Evolutionary conservation across 305 asterid species (phyloP).

Genomic region (Fraxinus platypoda): DNA sequence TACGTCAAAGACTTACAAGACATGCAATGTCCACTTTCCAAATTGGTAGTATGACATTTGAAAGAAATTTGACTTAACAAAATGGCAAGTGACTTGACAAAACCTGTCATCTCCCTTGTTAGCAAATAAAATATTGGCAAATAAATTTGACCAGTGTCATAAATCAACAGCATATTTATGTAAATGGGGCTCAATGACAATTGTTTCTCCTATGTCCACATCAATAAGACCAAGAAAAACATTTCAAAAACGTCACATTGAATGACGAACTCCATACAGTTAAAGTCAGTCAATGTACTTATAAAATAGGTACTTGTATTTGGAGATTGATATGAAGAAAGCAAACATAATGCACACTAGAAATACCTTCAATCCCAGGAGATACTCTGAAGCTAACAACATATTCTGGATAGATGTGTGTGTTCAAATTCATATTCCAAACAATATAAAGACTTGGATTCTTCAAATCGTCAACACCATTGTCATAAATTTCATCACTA

Average conservation of each 20-base stretch:
- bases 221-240: not conserved
- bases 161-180: not conserved
- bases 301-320: not conserved
- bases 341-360: not conserved
- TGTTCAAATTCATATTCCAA: slow-evolving; percentile 47
- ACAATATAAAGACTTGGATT: slow-evolving; percentile 37
- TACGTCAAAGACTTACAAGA: not conserved
- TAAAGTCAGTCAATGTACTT: not conserved
- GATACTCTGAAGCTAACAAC: slow-evolving; percentile 41
- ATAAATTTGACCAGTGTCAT: not conserved
- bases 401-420: slow-evolving; percentile 46
- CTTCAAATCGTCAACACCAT: slow-evolving; percentile 45
- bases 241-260: not conserved
- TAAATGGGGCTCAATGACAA: not conserved
- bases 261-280: not conserved
- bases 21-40: not conserved
- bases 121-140: not conserved
- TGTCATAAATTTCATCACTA: slow-evolving; percentile 41
- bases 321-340: not conserved
- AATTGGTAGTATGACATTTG: not conserved
- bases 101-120: not conserved
- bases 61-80: not conserved
- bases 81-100: not conserved
- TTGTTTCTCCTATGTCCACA: not conserved
- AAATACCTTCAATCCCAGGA: slow-evolving; percentile 35